A percentile compares a stretch with the other conserved stretches of the same genome.
phyloP scores from a whole-genome alignment of 257 asterid genomes.

The Ballota nigra region DNA sequence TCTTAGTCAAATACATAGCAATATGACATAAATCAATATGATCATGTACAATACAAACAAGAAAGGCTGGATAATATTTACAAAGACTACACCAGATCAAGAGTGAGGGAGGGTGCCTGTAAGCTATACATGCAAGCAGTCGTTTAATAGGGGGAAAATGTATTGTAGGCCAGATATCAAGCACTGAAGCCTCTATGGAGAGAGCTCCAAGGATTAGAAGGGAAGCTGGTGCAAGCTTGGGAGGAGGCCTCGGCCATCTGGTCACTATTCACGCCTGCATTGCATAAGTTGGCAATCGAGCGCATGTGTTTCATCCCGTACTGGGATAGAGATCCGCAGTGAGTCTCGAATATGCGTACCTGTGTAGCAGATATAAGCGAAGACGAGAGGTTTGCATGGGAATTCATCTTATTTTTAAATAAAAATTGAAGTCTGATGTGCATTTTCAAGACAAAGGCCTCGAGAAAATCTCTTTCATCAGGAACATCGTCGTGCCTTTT shows the following conservation, averaged over 20 bases:
- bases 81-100: background rate
- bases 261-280: slow-evolving; percentile 57
- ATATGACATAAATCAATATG: background rate
- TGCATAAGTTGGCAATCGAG: slow-evolving; percentile 85
- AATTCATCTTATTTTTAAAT: background rate
- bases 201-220: slow-evolving; percentile 79
- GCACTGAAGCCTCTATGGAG: slow-evolving; percentile 79
- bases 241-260: slow-evolving; percentile 83
- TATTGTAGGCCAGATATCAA: slow-evolving; percentile 28
- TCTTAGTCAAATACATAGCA: background rate
- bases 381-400: background rate
- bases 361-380: slow-evolving; percentile 20
- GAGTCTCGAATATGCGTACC: slow-evolving; percentile 73
- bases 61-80: slow-evolving; percentile 5
- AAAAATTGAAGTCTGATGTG: background rate
- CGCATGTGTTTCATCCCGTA: slow-evolving; percentile 99
- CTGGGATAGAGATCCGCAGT: slow-evolving; percentile 83
- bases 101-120: too few species aligned
- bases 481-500: background rate
- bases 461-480: background rate
- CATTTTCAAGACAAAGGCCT: background rate
- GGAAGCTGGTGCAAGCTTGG: slow-evolving; percentile 68
- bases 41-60: slow-evolving; percentile 1
- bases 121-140: slow-evolving; percentile 32
- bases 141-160: too few species aligned